Evolutionary conservation across 2,329 filamentous ascomycete species (phyloP), one percentile per base, ranked within the genome.

Genomic region (Davidsoniella eucalypti): DNA sequence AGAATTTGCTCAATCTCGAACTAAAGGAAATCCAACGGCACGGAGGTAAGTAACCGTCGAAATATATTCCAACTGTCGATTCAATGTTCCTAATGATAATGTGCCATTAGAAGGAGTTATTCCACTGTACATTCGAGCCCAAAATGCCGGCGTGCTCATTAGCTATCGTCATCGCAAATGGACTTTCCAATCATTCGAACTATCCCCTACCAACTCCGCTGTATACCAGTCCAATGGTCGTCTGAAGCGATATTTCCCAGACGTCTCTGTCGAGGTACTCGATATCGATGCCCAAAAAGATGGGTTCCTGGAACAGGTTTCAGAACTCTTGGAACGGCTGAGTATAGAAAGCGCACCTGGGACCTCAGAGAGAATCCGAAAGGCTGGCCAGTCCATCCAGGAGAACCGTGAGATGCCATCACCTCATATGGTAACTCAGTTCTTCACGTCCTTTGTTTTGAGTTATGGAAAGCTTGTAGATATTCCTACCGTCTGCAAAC

Each of bases 351-450:
- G 16, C 0, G 55, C 55, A 0, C 14, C 49, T 0, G 58, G 54
- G 3, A 58, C 55, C 42, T 52, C 54, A 1, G 49, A 54, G 0
- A 56, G 44, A 4, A 52, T 60, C 54, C 10, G 10, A 2, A 77
- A 76, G 50, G 67, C 65, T 1, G 47, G 58, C 0, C 42, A 60
- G 1, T 3, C 53, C 0, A 57, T 64, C 5, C 55, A 57, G 1
- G 73, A 78, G 52, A 58, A 58, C 0, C 65, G 72, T 2, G 72
- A 80, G 16, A 71, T 72, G 0, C 60, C 58, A 0, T 49, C 72
- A 49, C 76, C 75, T 0, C 63, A 58, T 2, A 61, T 77, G 10
- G 65, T 80, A 0, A 77, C 71, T 0, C 69, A 77, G 39, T 64
- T 73, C 6, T 61, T 69, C 3, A 45, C 55, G 0, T 63, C 64